These are phyloP conservation scores for Botrytis aclada DNA, from an alignment of 2,329 filamentous ascomycete species.

Conservation along the genomic window DNA sequence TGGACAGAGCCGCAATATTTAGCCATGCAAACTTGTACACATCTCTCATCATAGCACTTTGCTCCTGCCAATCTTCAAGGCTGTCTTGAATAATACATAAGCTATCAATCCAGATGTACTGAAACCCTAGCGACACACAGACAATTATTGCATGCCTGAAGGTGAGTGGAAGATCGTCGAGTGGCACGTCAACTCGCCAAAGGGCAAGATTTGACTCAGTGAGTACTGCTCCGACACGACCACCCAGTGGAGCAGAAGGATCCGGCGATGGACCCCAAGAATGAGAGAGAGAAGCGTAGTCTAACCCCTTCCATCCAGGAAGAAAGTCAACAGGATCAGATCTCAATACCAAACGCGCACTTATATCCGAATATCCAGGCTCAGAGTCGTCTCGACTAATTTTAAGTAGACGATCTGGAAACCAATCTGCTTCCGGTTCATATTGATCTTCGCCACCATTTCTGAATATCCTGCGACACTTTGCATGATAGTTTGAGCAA, in stretches of 20 bases:
- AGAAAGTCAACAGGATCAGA: not conserved
- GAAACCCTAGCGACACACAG: not conserved
- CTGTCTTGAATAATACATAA: slow-evolving; percentile 11
- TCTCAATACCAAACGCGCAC: not conserved
- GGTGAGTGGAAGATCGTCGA: slow-evolving; percentile 1
- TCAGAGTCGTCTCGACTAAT: not conserved
- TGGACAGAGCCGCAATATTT: not conserved
- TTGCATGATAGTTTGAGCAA: not conserved
- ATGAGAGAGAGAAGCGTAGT: not conserved
- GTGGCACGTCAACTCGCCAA: not conserved
- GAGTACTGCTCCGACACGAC: not conserved
- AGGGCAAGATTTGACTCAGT: not conserved
- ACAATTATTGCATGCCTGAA: not conserved
- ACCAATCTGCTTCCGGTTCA: not conserved
- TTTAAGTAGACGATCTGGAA: not conserved
- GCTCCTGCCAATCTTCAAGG: slow-evolving; percentile 22
- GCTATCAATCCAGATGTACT: slow-evolving; percentile 7
- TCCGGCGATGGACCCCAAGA: not conserved
- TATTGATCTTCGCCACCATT: not conserved
- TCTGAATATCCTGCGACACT: not conserved
- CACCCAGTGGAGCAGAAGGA: not conserved
- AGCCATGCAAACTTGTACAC: slow-evolving; percentile 20
- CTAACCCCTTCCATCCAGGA: not conserved
- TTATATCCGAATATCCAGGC: not conserved
- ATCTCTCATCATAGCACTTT: slow-evolving; percentile 23